A percentile compares a stretch with the other conserved stretches of the same genome.
Conservation (phyloP, 169 alveolate genomes). For the Plasmodium fragile region DNA sequence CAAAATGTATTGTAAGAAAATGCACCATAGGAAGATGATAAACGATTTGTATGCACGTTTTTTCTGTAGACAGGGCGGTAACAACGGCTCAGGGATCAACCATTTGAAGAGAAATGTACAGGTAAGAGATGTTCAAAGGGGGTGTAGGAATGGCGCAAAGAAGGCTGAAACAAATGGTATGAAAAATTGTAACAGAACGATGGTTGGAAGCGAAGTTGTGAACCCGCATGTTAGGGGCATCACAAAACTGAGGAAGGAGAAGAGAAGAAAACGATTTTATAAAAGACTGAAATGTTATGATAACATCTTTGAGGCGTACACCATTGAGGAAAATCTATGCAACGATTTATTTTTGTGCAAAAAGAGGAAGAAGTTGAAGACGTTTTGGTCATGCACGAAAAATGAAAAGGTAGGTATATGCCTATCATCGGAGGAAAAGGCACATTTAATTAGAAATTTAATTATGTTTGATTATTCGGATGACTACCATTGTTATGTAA, state of each 20-base stretch:
- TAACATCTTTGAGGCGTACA: background rate
- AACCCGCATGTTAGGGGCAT: background rate
- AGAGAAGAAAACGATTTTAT: slow-evolving; percentile 6
- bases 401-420: background rate
- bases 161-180: background rate
- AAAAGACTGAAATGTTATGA: slow-evolving; percentile 6
- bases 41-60: background rate
- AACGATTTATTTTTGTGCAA: slow-evolving; percentile 36
- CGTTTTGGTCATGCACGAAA: background rate
- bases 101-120: background rate
- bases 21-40: background rate
- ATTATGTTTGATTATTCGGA: slow-evolving; percentile 53
- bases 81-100: background rate
- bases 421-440: slow-evolving; percentile 58
- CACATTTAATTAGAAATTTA: slow-evolving; percentile 25
- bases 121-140: background rate
- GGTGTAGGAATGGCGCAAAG: background rate
- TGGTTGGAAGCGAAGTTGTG: background rate
- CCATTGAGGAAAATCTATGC: slow-evolving; percentile 36
- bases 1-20: background rate
- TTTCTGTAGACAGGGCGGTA: background rate
- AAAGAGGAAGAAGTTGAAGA: background rate
- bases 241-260: background rate
- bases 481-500: slow-evolving; percentile 57
- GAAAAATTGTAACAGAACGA: background rate